Conservation (phyloP, 2,329 filamentous ascomycete genomes). For the Aspergillus pseudotamarii region DNA sequence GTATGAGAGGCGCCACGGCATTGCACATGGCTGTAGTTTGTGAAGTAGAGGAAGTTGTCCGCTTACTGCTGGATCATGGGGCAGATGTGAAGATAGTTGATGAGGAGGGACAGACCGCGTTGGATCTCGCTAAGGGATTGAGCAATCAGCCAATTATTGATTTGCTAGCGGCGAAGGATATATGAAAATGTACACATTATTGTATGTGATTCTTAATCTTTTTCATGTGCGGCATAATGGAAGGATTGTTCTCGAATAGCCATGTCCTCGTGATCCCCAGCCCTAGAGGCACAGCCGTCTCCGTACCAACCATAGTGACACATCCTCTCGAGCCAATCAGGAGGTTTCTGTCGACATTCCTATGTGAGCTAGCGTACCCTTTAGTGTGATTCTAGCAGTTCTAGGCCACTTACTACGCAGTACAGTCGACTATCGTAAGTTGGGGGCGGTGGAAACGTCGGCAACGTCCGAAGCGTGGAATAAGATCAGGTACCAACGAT, state of each 20-base stretch:
- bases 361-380: fast-evolving
- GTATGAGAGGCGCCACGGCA: neutral
- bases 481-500: neutral
- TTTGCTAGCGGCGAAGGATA: neutral
- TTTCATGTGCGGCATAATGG: neutral
- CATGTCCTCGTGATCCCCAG: neutral
- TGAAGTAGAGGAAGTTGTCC: neutral
- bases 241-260: neutral
- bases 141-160: neutral
- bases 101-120: neutral
- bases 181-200: neutral
- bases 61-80: neutral
- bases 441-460: neutral
- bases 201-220: neutral
- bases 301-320: neutral
- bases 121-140: neutral
- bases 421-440: no score
- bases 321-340: no score
- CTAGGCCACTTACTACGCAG: no score
- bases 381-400: neutral
- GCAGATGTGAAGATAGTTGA: neutral
- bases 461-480: neutral
- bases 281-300: neutral
- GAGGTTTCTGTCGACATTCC: neutral
- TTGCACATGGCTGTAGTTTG: neutral